Evolutionary conservation across 2,329 filamentous ascomycete genomes (phyloP), one percentile per base, ranked within the genome.

Genomic region (Pseudogymnoascus sp.): DNA sequence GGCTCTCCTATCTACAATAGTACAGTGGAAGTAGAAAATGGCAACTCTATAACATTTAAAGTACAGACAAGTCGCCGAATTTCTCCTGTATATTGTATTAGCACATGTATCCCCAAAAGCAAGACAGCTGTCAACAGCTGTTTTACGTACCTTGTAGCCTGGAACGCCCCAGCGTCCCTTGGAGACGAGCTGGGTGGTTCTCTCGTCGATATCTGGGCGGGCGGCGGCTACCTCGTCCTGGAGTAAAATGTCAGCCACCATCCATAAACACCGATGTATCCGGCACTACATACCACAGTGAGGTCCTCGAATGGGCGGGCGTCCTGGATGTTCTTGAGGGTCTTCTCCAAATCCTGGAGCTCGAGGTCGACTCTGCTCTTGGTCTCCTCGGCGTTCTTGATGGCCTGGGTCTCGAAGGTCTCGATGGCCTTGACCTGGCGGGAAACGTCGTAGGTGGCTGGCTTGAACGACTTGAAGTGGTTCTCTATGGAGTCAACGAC

Each of bases 121-220:
- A 57, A 13, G 51, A 54, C 41, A 57, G 21, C 51, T 34, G 28
- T 25, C 25, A 4, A 34, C 2, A 19, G 28, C 51, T 16, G 63
- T 43, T 14, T 67, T 61, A 79, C 88, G 73, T 82, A 93, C 93
- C 92, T 97, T 96, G 90, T 99, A 99, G 77, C 95, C 95, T 69
- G 95, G 93, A 76, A 96, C 93, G 82, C 88, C 86, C 95, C 95
- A 99, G 87, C 92, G 91, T 79, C 93, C 93, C 89, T 96, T 97
- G 79, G 91, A 91, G 70, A 99, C 93, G 77, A 99, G 87, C 81
- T 95, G 88, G 74, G 88, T 82, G 73, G 93, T 96, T 85, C 96
- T 96, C 86, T 96, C 88, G 82, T 98, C 93, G 79, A 99, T 97
- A 71, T 96, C 93, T 73, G 95, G 93, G 79, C 93, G 91, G 73